Percentiles rank a stretch among this genome's conserved stretches.
These are phyloP conservation scores for Ganoderma lucidum DNA, from an alignment of 1,284 basidiomycete genomes.

Conservation along the genomic window DNA sequence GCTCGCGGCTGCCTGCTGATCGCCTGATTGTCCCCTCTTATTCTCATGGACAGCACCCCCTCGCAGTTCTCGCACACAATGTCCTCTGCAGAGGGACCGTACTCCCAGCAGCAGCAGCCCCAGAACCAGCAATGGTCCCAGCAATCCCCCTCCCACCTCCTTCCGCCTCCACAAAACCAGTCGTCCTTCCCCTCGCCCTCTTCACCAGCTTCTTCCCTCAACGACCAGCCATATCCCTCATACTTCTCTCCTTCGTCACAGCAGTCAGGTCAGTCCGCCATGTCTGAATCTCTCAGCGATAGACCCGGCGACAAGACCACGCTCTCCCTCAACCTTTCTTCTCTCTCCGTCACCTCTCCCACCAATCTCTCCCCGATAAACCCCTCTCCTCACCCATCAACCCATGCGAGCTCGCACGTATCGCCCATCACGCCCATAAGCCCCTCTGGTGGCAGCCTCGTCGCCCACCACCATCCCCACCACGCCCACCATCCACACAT, in stretches of 20 bases:
- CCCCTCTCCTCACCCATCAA: constrained; percentile 51
- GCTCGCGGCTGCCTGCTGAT: constrained; percentile 35
- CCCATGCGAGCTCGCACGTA: constrained; percentile 45
- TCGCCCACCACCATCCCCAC: constrained; percentile 41
- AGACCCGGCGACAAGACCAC: constrained; percentile 41
- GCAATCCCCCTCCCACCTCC: constrained; percentile 41
- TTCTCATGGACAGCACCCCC: constrained; percentile 33
- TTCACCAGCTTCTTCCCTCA: constrained; percentile 44
- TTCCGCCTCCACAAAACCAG: constrained; percentile 43
- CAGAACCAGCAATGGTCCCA: constrained; percentile 41
- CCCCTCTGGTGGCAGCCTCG: constrained; percentile 48
- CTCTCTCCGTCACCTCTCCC: constrained; percentile 68
- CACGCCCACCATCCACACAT: constrained; percentile 41
- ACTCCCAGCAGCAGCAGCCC: constrained; percentile 40
- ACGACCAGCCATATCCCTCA: constrained; percentile 42
- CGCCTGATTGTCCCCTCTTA: constrained; percentile 27
- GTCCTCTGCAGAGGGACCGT: constrained; percentile 43
- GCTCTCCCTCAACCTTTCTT: constrained; percentile 73
- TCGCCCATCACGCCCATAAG: constrained; percentile 69
- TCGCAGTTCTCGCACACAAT: constrained; percentile 42
- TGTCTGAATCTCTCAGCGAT: constrained; percentile 38
- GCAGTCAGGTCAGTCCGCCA: constrained; percentile 37
- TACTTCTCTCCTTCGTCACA: constrained; percentile 40
- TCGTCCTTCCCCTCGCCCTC: constrained; percentile 48
- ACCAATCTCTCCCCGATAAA: constrained; percentile 67